These are phyloP conservation scores for Leccinum subtestaceum DNA, from an alignment of 768 basidiomycete genomes.

Conservation along the genomic window DNA sequence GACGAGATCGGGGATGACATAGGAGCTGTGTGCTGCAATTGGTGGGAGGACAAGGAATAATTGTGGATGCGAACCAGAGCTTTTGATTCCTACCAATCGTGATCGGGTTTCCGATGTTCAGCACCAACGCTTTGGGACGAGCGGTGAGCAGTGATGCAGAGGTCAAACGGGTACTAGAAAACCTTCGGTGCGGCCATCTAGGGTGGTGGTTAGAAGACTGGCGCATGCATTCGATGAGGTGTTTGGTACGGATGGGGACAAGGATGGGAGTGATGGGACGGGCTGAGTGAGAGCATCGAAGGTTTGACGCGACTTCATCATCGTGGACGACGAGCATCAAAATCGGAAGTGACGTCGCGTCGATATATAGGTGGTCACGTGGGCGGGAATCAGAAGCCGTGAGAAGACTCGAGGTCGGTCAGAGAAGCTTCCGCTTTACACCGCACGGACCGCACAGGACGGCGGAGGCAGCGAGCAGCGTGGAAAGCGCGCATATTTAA, in stretches of 20 bases:
- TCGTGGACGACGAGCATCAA: conserved; percentile 11
- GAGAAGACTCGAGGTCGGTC: background rate
- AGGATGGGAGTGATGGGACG: conserved; percentile 25
- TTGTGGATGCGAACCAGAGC: conserved; percentile 45
- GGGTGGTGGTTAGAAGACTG: conserved; percentile 59
- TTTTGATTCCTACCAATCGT: conserved; percentile 72
- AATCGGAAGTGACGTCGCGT: conserved; percentile 7
- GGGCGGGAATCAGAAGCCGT: background rate
- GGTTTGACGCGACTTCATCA: conserved; percentile 20
- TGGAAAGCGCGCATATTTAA: conserved; percentile 6
- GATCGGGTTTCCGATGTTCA: conserved; percentile 61
- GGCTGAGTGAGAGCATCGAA: conserved; percentile 29
- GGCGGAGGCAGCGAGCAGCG: conserved; percentile 11
- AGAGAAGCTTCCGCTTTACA: conserved; percentile 1
- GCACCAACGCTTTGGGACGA: conserved; percentile 47
- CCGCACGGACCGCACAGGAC: conserved; percentile 8
- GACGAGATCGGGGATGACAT: conserved; percentile 57
- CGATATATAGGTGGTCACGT: conserved; percentile 13
- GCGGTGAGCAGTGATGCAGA: conserved; percentile 1
- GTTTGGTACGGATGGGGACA: conserved; percentile 7
- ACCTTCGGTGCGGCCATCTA: conserved; percentile 70
- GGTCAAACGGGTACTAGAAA: background rate
- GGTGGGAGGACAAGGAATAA: background rate
- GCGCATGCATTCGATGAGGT: conserved; percentile 56
- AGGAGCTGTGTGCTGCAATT: conserved; percentile 39